Conservation (phyloP, 2,329 filamentous ascomycete species). For the Apiospora sp. region DNA sequence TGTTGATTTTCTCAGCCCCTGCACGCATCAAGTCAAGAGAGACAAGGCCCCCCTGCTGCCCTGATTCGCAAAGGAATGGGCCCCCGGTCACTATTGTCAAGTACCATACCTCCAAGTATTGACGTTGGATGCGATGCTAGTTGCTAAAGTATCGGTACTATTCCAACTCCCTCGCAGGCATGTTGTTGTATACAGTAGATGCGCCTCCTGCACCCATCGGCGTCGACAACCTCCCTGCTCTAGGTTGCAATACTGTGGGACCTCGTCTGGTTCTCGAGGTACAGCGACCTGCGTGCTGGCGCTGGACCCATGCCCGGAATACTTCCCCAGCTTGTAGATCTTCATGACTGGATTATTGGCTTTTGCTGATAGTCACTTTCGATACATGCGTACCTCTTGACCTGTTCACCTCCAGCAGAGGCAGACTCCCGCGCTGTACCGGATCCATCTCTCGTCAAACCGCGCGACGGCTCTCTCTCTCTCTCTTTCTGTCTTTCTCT, state of each 20-base stretch:
- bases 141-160: conserved; percentile 7
- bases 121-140: neutral
- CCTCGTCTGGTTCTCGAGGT: neutral
- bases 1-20: conserved; percentile 18
- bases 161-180: neutral
- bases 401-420: conserved; percentile 11
- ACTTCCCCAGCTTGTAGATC: conserved; percentile 21
- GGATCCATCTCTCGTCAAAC: neutral
- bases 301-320: conserved; percentile 1
- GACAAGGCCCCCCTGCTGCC: neutral
- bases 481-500: neutral
- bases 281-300: conserved; percentile 1
- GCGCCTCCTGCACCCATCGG: neutral
- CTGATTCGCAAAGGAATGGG: neutral
- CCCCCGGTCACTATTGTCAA: neutral
- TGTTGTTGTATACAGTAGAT: conserved; percentile 16
- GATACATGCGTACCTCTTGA: neutral
- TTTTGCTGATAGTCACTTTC: neutral
- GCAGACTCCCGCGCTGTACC: conserved; percentile 4
- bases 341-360: conserved; percentile 18
- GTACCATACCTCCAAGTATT: conserved; percentile 12
- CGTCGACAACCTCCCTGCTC: neutral
- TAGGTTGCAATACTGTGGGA: neutral
- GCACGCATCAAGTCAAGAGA: neutral
- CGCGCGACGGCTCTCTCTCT: neutral